Percentiles rank a stretch among this genome's conserved stretches.
phyloP scores from a whole-genome alignment of 2,329 filamentous ascomycete species.

The Pseudogymnoascus sp. region DNA sequence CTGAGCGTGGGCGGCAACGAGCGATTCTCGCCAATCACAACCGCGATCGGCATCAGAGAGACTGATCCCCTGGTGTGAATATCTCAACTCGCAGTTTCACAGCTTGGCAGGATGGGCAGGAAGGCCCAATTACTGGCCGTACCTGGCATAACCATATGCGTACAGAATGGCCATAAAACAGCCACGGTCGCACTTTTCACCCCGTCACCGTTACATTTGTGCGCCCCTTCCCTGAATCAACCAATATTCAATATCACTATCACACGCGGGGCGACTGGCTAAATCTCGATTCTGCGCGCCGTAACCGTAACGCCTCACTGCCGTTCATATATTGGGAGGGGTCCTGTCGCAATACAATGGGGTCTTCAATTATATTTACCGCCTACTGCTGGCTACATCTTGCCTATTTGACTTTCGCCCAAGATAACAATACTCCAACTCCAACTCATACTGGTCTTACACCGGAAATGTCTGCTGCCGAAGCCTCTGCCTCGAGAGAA shows the following conservation, averaged over 20 bases:
- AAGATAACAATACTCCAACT: neutral
- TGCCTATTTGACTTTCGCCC: slow-evolving; percentile 2
- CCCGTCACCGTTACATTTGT: slow-evolving; percentile 3
- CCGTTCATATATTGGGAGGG: neutral
- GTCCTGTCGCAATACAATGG: neutral
- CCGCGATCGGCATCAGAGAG: neutral
- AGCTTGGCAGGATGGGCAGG: neutral
- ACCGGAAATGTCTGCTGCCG: neutral
- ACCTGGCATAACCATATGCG: neutral
- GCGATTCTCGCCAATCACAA: neutral
- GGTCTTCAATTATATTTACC: slow-evolving; percentile 7
- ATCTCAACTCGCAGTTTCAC: slow-evolving; percentile 4
- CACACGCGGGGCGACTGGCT: neutral
- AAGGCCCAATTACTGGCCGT: slow-evolving; percentile 3
- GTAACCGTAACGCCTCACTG: neutral
- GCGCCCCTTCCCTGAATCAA: neutral
- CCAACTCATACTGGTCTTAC: neutral
- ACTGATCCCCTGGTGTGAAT: neutral
- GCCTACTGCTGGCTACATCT: slow-evolving; percentile 7
- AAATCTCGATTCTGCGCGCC: neutral
- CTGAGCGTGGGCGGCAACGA: neutral
- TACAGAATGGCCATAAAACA: neutral
- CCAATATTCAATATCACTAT: neutral
- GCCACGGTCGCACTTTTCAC: neutral
- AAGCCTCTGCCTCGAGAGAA: slow-evolving; percentile 22